A percentile compares a stretch with the other conserved stretches of the same genome.
These are phyloP conservation scores for Colletotrichum musicola DNA, from an alignment of 2,329 filamentous ascomycete genomes.

Conservation along the genomic window DNA sequence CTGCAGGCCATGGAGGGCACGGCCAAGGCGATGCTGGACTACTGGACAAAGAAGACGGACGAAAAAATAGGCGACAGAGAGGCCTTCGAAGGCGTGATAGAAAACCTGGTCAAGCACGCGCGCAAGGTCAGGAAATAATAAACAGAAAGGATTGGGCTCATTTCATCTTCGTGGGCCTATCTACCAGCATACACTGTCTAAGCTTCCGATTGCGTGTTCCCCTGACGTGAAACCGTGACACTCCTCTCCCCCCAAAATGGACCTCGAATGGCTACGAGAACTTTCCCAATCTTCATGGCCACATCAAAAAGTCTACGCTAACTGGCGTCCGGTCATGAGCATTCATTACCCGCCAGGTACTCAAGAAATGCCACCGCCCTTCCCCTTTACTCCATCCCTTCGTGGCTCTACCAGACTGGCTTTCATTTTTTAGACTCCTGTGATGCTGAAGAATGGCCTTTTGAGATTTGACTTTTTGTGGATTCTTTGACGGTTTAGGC, in stretches of 20 bases:
- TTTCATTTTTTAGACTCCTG: slow-evolving; percentile 35
- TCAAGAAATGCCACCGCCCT: slow-evolving; percentile 25
- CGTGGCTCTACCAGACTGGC: slow-evolving; percentile 31
- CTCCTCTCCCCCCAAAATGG: slow-evolving; percentile 3
- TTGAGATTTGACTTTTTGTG: slow-evolving; percentile 30
- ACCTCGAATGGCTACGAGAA: slow-evolving; percentile 15
- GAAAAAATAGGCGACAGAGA: slow-evolving; percentile 92
- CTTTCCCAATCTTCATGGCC: slow-evolving; percentile 9
- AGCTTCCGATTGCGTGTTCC: slow-evolving; percentile 16
- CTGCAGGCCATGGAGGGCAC: slow-evolving; percentile 77
- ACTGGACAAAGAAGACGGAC: slow-evolving; percentile 89
- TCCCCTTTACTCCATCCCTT: slow-evolving; percentile 12
- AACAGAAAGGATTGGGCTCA: slow-evolving; percentile 30
- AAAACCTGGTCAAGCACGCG: slow-evolving; percentile 93
- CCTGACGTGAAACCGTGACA: slow-evolving; percentile 20
- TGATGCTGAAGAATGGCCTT: slow-evolving; percentile 36
- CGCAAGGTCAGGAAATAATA: slow-evolving; percentile 82
- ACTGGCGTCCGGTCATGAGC: slow-evolving; percentile 30
- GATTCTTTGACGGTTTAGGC: slow-evolving; percentile 48
- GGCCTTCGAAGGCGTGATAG: slow-evolving; percentile 95
- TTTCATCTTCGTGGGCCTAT: slow-evolving; percentile 34
- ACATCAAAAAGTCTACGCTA: slow-evolving; percentile 27
- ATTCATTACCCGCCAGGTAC: slow-evolving; percentile 38
- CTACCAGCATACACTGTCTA: slow-evolving; percentile 38
- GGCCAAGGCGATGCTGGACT: slow-evolving; percentile 83